phyloP scores from a whole-genome alignment of 2,329 filamentous ascomycete genomes.

The Calonectria crousiana region DNA sequence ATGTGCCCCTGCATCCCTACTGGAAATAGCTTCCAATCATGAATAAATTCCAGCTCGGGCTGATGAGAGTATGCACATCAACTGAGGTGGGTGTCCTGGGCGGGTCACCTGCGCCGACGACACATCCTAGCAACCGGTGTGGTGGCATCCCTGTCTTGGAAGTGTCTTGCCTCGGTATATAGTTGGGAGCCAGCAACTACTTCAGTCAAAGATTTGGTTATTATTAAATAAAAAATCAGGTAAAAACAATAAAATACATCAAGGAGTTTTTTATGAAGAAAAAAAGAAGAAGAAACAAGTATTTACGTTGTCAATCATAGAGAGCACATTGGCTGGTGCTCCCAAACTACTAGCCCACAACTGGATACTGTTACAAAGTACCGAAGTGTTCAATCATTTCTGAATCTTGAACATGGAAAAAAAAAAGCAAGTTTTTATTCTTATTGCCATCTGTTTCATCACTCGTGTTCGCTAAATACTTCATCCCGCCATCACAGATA shows the following conservation, averaged over 20 bases:
- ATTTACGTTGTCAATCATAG: neutral
- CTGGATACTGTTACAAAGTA: neutral
- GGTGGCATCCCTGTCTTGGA: neutral
- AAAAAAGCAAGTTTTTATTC: neutral
- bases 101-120: too few relatives aligned
- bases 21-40: neutral
- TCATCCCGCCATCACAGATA: neutral
- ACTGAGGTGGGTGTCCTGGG: too few relatives aligned
- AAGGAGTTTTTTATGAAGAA: neutral
- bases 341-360: neutral
- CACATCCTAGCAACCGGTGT: neutral
- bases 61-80: too few relatives aligned
- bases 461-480: neutral
- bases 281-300: neutral
- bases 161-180: neutral
- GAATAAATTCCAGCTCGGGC: too few relatives aligned
- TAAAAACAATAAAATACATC: neutral
- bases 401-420: neutral
- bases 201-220: neutral
- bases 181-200: neutral
- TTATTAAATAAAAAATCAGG: neutral
- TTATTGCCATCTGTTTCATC: neutral
- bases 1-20: neutral
- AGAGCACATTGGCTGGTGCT: neutral
- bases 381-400: neutral